Percentiles rank a stretch among this genome's conserved stretches.
Conservation (phyloP, 2,329 filamentous ascomycete genomes). For the Curvularia hawaiiensis region DNA sequence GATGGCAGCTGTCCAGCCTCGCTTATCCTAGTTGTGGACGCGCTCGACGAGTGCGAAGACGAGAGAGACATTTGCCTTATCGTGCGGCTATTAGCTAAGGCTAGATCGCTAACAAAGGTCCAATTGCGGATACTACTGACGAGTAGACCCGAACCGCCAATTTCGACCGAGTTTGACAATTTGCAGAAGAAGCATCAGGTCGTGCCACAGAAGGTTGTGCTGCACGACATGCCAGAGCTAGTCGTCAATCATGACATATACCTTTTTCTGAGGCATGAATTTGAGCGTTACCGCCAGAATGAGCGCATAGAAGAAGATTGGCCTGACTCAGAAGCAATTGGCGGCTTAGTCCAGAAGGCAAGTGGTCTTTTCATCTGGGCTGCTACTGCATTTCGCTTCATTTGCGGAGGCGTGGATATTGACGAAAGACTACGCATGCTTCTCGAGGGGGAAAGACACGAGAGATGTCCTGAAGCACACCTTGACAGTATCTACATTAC, state of each 20-base stretch:
- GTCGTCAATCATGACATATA: conserved; percentile 23
- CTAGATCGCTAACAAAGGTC: not conserved
- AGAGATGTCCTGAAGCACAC: no score
- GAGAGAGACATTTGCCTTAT: not conserved
- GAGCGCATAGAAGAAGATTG: conserved; percentile 5
- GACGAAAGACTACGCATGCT: no score
- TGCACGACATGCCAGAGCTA: not conserved
- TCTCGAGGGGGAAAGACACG: no score
- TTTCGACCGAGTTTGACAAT: no score
- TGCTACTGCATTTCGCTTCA: conserved; percentile 32
- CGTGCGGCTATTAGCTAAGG: not conserved
- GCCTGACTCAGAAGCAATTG: conserved; percentile 29
- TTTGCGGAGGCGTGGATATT: not conserved
- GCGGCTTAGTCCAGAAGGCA: conserved; percentile 25
- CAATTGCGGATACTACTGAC: not conserved
- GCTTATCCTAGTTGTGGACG: not conserved
- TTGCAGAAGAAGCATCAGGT: no score
- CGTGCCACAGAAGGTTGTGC: no score
- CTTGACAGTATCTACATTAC: no score
- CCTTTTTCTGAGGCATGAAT: conserved; percentile 18
- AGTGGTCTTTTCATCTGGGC: conserved; percentile 42
- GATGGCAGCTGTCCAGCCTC: not conserved
- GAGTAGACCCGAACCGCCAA: not conserved
- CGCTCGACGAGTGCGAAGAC: not conserved
- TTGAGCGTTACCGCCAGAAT: conserved; percentile 5